A percentile compares a stretch with the other conserved stretches of the same genome.
Conservation (phyloP, 208 protist genomes). For the Paratrypanosoma confusum region DNA sequence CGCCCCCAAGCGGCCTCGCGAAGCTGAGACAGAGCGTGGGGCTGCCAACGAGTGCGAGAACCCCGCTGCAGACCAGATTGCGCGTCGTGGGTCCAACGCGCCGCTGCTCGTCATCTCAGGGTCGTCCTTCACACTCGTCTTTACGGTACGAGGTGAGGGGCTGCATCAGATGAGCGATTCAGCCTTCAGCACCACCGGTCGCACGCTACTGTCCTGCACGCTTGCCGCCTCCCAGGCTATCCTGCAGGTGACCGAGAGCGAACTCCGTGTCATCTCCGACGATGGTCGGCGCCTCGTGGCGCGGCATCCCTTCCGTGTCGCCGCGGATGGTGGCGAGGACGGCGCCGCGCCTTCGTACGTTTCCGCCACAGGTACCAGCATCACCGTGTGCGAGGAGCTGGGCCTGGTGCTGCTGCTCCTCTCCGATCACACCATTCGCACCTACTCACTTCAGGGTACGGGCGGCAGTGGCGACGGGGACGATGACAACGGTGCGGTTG, state of each 20-base stretch:
- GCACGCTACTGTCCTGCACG: slow-evolving; percentile 50
- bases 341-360: no score
- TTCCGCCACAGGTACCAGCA: no score
- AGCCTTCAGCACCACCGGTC: slow-evolving; percentile 24
- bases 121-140: slow-evolving; percentile 58
- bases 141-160: slow-evolving; percentile 47
- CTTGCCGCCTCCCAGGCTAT: slow-evolving; percentile 34
- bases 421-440: no score
- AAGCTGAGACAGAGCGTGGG: not conserved
- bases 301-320: slow-evolving; percentile 10
- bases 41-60: slow-evolving; percentile 12
- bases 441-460: no score
- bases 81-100: slow-evolving; percentile 7
- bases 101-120: slow-evolving; percentile 66
- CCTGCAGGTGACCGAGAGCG: slow-evolving; percentile 65
- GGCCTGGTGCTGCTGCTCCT: no score
- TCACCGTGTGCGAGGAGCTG: no score
- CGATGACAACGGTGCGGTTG: no score
- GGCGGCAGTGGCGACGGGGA: no score
- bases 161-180: slow-evolving; percentile 62
- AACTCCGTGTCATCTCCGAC: slow-evolving; percentile 43
- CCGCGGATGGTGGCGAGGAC: slow-evolving; percentile 1
- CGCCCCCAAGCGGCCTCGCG: slow-evolving; percentile 1
- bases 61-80: not conserved
- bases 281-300: slow-evolving; percentile 40